A percentile compares a stretch with the other conserved stretches of the same genome.
These are phyloP conservation scores for Coemansia sp. DNA, from an alignment of 192 early-diverging fungal genomes.

Conservation along the genomic window DNA sequence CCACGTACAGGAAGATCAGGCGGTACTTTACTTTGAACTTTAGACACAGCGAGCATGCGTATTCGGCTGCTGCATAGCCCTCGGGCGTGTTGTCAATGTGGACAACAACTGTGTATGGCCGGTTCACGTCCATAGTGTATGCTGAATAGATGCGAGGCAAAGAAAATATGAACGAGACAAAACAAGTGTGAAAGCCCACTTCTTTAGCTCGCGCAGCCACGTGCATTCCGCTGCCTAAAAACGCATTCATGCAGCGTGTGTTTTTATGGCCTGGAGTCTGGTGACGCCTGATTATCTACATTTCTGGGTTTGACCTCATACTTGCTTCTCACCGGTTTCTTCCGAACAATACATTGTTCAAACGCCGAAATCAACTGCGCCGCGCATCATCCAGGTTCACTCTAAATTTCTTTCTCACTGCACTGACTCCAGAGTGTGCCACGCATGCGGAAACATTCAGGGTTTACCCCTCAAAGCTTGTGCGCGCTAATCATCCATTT, in stretches of 20 bases:
- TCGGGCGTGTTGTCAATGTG: slow-evolving; percentile 41
- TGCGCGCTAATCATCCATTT: no score
- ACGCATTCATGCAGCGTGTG: neutral
- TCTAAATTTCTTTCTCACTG: no score
- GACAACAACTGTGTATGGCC: slow-evolving; percentile 50
- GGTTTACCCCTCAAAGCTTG: no score
- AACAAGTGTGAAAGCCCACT: neutral
- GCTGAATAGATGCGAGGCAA: neutral
- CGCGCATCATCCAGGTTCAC: neutral
- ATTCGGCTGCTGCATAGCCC: slow-evolving; percentile 49
- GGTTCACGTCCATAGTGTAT: slow-evolving; percentile 10
- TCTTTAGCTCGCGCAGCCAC: neutral
- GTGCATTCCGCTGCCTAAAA: neutral
- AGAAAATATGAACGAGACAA: neutral
- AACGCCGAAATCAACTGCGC: neutral
- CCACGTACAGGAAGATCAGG: slow-evolving; percentile 48
- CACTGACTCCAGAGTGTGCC: no score
- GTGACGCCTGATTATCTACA: slow-evolving; percentile 3
- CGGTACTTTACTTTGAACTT: slow-evolving; percentile 52
- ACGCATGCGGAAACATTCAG: no score
- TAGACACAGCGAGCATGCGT: slow-evolving; percentile 44
- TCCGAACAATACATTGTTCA: neutral
- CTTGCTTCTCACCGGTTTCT: neutral
- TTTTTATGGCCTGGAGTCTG: slow-evolving; percentile 15
- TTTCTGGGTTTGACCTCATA: neutral